Base-by-base conservation (phyloP, 495 filamentous ascomycete species). In the Gamarada debralockiae region DNA sequence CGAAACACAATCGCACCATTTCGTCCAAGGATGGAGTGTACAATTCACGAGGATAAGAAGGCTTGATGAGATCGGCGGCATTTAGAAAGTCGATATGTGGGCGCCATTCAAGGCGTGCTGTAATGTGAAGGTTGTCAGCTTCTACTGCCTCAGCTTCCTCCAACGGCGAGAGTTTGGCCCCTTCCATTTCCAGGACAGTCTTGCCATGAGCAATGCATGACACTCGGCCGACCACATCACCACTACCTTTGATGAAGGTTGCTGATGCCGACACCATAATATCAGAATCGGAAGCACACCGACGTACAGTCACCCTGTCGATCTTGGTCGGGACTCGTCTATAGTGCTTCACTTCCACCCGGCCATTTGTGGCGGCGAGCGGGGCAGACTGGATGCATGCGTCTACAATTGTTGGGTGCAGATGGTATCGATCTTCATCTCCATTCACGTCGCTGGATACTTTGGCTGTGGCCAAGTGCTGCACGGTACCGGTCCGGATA, bases 91-190 rank as follows among this genome's bases (percentile, higher is more conserved):
- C 44, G 18, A 50, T 34, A 50, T 55, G 15, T 12, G 52, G 52
- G 17, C 33, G 29, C 52, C 52, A 55, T 39, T n/a, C 4, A 42
- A 33, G 20, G 14, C 23, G 3, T 33, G 48, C 13, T 51, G 48
- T 5, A 42, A 25, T 0, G 62, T 45, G 50, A 72, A 70, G 15
- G 62, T 50, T 12, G 70, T 69, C n/a, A 14, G 15, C n/a, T 24
- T 53, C 31, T 15, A 24, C 2, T 21, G 18, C 44, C 22, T 51
- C 15, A 3, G 5, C 18, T 12, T 4, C 24, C 18, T 5, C 15
- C 13, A 21, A 22, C 5, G 17, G 15, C 12, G 37, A 3, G 4
- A 6, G 18, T 39, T 20, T 6, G 14, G n/a, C 4, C 14, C 37
- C 37, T 39, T 39, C n/a, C 4, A 39, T 39, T 4, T 39, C 3